Conservation (phyloP, 345 rosid genomes). For the Heritiera fomes region DNA sequence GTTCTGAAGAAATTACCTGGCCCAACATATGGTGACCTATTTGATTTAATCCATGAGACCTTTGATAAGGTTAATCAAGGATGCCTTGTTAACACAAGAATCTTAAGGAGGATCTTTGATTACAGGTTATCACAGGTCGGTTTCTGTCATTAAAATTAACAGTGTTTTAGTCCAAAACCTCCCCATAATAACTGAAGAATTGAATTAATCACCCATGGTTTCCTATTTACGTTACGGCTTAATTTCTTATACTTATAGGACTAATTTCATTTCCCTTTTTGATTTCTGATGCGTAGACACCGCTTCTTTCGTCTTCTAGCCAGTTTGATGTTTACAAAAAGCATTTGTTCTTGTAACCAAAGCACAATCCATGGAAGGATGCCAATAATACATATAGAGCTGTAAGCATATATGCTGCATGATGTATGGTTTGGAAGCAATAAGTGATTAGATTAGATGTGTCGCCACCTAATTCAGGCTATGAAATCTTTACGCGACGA, state of each 20-base stretch:
- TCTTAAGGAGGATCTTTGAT: conserved; percentile 29
- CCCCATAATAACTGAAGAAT: not conserved
- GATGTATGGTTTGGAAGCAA: not conserved
- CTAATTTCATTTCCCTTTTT: not conserved
- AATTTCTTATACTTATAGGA: not conserved
- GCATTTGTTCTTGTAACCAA: conserved; percentile 23
- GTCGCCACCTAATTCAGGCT: not conserved
- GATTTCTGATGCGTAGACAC: conserved; percentile 30
- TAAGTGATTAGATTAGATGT: not conserved
- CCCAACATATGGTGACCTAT: conserved; percentile 39
- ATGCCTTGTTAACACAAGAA: conserved; percentile 23
- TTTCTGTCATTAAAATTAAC: not conserved
- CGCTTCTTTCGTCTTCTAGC: conserved; percentile 39
- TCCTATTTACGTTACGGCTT: not conserved
- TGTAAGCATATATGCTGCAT: not conserved
- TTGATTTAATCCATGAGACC: conserved; percentile 28
- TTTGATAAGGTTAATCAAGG: conserved; percentile 35
- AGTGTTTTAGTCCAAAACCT: not conserved
- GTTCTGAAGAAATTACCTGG: conserved; percentile 15
- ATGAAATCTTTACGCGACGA: not conserved
- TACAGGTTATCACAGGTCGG: conserved; percentile 40
- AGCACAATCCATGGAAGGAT: not conserved
- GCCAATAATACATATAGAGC: not conserved
- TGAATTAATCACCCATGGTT: not conserved
- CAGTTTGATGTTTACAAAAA: conserved; percentile 27